A percentile compares a stretch with the other conserved stretches of the same genome.
phyloP scores from a whole-genome alignment of 495 filamentous ascomycete species.

The Trichoderma erinaceum region DNA sequence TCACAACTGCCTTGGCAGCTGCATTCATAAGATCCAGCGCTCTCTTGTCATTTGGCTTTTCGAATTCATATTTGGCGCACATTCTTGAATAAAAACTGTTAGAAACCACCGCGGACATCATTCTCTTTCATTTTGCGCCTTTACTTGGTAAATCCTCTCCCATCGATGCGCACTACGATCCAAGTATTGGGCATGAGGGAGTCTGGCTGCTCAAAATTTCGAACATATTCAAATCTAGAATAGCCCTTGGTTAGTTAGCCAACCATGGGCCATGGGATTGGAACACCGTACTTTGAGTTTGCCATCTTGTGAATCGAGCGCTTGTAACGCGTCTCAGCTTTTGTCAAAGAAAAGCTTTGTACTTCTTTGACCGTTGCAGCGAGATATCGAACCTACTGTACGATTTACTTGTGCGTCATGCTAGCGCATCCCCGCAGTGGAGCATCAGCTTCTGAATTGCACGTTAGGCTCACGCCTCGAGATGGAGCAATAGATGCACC shows the following conservation, averaged over 20 bases:
- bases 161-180: conserved; percentile 90
- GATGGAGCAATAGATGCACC: neutral
- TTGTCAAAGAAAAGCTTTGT: conserved; percentile 6
- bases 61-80: conserved; percentile 72
- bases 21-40: conserved; percentile 94
- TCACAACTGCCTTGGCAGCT: conserved; percentile 74
- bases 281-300: conserved; percentile 37
- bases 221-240: conserved; percentile 81
- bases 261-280: neutral
- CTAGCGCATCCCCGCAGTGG: conserved; percentile 6
- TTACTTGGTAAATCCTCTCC: conserved; percentile 85
- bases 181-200: conserved; percentile 81
- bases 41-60: conserved; percentile 84
- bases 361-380: neutral
- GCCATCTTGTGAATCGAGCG: conserved; percentile 32
- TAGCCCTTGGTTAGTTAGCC: neutral
- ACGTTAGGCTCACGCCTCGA: neutral
- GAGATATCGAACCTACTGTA: neutral
- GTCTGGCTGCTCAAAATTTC: conserved; percentile 76
- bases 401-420: conserved; percentile 5
- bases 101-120: neutral
- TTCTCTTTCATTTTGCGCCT: neutral
- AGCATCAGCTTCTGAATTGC: neutral
- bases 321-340: neutral
- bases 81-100: conserved; percentile 45